Conservation (phyloP, 495 filamentous ascomycete species). For the Hyaloscypha finlandica region DNA sequence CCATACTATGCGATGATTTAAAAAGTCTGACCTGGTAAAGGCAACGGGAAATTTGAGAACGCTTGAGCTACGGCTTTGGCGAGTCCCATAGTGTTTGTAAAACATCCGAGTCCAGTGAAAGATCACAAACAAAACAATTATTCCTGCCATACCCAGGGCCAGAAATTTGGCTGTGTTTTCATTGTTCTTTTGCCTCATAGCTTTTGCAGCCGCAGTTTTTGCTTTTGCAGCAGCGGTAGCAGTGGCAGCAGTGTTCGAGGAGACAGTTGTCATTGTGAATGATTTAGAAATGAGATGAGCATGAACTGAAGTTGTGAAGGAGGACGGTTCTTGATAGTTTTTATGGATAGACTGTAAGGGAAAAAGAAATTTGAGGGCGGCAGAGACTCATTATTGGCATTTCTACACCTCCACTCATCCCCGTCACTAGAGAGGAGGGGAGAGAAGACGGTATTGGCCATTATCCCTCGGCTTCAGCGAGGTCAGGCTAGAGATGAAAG, state of each 20-base stretch:
- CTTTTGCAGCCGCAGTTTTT: constrained; percentile 12
- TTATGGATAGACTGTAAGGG: too few species aligned
- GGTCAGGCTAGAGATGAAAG: too few species aligned
- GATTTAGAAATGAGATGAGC: too few species aligned
- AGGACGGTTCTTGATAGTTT: too few species aligned
- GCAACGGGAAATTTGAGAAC: constrained; percentile 7
- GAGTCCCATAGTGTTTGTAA: constrained; percentile 24
- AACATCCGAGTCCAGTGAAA: constrained; percentile 47
- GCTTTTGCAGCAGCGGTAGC: constrained; percentile 1
- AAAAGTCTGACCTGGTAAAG: constrained; percentile 15
- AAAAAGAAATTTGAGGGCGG: too few species aligned
- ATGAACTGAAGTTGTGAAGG: too few species aligned
- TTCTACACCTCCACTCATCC: too few species aligned
- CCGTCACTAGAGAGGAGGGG: too few species aligned
- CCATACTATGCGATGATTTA: background rate
- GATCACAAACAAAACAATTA: constrained; percentile 54
- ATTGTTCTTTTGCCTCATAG: constrained; percentile 37
- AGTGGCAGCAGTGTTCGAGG: constrained; percentile 2
- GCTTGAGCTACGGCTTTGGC: background rate
- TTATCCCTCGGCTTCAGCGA: too few species aligned
- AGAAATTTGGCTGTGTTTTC: constrained; percentile 41
- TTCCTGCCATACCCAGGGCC: constrained; percentile 44
- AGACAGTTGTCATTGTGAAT: background rate
- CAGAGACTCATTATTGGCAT: too few species aligned
- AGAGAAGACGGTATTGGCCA: too few species aligned